Conservation (phyloP, 2,329 filamentous ascomycete genomes). For the Thelonectria olida region DNA sequence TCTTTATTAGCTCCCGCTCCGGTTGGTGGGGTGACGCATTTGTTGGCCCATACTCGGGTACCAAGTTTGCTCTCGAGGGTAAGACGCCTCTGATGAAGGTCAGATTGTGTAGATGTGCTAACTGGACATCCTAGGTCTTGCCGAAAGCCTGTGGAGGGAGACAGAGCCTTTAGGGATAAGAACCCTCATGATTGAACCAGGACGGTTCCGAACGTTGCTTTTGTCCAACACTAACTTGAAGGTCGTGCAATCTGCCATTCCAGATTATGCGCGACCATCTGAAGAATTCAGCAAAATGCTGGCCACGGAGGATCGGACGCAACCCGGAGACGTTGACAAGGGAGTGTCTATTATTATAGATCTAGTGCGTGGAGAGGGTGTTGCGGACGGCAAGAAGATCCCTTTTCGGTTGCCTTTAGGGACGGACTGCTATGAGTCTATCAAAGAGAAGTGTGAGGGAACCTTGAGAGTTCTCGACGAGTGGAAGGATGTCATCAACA, state of each 20-base stretch:
- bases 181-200: conserved; percentile 50
- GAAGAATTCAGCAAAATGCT: conserved; percentile 40
- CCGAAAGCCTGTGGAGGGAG: conserved; percentile 40
- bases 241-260: conserved; percentile 29
- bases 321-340: neutral
- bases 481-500: conserved; percentile 59
- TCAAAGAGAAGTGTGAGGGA: conserved; percentile 60
- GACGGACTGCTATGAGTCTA: conserved; percentile 58
- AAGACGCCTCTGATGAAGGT: neutral
- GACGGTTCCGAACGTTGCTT: conserved; percentile 51
- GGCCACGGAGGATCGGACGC: neutral
- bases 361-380: conserved; percentile 57
- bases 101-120: neutral
- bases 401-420: conserved; percentile 63
- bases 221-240: conserved; percentile 46
- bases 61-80: conserved; percentile 46
- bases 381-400: conserved; percentile 39
- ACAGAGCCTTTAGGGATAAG: conserved; percentile 39
- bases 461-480: conserved; percentile 58
- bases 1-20: conserved; percentile 48
- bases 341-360: neutral
- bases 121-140: conserved; percentile 26
- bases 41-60: conserved; percentile 44
- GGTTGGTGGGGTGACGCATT: conserved; percentile 45
- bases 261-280: conserved; percentile 36